Conservation (phyloP, 306 rosid species). For the Inga oerstediana region DNA sequence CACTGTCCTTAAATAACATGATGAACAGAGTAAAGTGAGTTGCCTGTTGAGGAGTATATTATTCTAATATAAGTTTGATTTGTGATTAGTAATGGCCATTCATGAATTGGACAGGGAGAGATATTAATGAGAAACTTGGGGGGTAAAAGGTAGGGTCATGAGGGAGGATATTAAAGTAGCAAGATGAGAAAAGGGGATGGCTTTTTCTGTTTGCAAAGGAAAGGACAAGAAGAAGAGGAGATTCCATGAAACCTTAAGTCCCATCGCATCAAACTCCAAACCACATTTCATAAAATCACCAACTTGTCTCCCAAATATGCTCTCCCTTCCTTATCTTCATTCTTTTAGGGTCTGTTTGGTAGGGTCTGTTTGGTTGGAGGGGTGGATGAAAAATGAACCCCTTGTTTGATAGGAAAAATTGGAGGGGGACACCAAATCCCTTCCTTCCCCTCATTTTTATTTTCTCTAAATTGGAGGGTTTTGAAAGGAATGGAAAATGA, state of each 20-base stretch:
- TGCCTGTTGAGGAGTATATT: no score
- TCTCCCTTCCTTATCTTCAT: not conserved
- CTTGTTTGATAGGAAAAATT: no score
- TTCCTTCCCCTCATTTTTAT: no score
- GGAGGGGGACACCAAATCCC: no score
- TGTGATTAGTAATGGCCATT: not conserved
- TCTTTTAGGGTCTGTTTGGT: not conserved
- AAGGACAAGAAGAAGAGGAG: slow-evolving; percentile 13
- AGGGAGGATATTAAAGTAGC: not conserved
- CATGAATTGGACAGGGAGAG: not conserved
- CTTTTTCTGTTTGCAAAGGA: not conserved
- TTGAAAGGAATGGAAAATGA: no score
- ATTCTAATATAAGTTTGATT: no score
- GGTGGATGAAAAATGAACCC: no score
- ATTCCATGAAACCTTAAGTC: slow-evolving; percentile 15
- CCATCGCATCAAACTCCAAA: not conserved
- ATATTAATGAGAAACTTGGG: not conserved
- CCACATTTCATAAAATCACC: not conserved
- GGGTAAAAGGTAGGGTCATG: not conserved
- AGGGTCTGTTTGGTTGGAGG: no score
- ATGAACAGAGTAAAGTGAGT: no score
- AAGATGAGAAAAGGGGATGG: not conserved
- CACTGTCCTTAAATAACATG: no score
- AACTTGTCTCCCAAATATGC: not conserved
- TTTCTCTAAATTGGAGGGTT: no score